Evolutionary conservation across 2,329 filamentous ascomycete species (phyloP).

Genomic region (Mycosphaerella arachidis): DNA sequence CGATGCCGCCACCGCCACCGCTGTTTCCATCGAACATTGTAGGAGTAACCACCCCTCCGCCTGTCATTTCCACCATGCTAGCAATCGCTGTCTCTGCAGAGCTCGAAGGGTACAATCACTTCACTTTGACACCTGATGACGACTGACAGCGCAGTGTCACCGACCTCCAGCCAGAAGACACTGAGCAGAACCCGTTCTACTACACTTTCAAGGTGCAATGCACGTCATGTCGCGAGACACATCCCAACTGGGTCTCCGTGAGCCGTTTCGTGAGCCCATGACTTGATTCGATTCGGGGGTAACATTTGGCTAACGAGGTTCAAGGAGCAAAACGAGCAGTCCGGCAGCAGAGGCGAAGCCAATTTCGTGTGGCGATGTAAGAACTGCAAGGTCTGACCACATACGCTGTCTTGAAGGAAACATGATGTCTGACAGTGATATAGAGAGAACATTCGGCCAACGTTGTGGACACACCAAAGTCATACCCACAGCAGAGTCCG

Average conservation of each 20-base stretch:
- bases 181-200: conserved; percentile 77
- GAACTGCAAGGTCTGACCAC: conserved; percentile 73
- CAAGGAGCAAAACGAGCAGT: conserved; percentile 84
- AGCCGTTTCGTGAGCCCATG: conserved; percentile 72
- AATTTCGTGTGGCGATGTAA: conserved; percentile 99
- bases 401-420: background rate
- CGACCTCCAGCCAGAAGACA: conserved; percentile 80
- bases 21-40: conserved; percentile 7
- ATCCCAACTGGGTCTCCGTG: conserved; percentile 80
- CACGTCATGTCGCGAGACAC: conserved; percentile 89
- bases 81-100: conserved; percentile 64
- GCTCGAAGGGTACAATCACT: conserved; percentile 57
- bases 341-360: conserved; percentile 87
- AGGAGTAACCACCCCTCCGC: conserved; percentile 2
- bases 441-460: conserved; percentile 81
- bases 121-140: background rate
- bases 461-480: conserved; percentile 67
- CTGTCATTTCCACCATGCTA: conserved; percentile 50
- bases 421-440: background rate
- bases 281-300: too few relatives aligned
- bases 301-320: background rate
- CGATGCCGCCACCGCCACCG: background rate
- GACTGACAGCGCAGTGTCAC: conserved; percentile 63
- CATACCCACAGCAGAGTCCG: conserved; percentile 68
- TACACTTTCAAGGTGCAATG: conserved; percentile 98